Conservation (phyloP, 768 basidiomycete species). For the Scleroderma citrinum region DNA sequence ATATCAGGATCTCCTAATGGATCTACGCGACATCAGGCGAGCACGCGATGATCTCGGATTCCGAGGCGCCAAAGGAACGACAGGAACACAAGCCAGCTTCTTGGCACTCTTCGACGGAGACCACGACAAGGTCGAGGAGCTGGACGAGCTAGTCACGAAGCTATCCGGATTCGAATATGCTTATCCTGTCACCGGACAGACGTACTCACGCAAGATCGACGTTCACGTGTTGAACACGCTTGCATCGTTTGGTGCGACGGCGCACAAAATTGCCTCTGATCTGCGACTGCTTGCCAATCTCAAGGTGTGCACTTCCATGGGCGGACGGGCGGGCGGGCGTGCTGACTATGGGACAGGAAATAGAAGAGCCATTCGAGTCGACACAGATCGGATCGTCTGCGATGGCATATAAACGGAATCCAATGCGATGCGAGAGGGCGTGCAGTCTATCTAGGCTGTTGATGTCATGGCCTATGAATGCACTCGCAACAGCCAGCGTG, state of each 20-base stretch:
- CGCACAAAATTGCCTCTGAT: conserved; percentile 97
- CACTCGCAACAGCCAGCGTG: conserved; percentile 87
- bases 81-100: conserved; percentile 97
- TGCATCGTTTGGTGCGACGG: conserved; percentile 87
- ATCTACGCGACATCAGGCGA: conserved; percentile 86
- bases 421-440: conserved; percentile 97
- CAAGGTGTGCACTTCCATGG: conserved; percentile 44
- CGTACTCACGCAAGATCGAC: conserved; percentile 97
- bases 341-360: conserved; percentile 50
- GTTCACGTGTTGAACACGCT: conserved; percentile 87
- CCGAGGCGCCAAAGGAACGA: conserved; percentile 98
- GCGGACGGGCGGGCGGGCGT: background rate
- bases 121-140: conserved; percentile 88
- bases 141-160: conserved; percentile 85
- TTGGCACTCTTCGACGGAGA: conserved; percentile 91
- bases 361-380: conserved; percentile 98
- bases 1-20: conserved; percentile 85
- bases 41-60: conserved; percentile 92
- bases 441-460: conserved; percentile 95
- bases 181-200: conserved; percentile 98
- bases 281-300: conserved; percentile 90
- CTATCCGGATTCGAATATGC: conserved; percentile 91
- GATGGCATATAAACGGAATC: conserved; percentile 99
- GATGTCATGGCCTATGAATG: conserved; percentile 94
- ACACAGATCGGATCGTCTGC: conserved; percentile 97